Percentiles rank a stretch among this genome's conserved stretches.
Conservation (phyloP, 371 early-diverging fungal species). For the Rhizopus arrhizus region DNA sequence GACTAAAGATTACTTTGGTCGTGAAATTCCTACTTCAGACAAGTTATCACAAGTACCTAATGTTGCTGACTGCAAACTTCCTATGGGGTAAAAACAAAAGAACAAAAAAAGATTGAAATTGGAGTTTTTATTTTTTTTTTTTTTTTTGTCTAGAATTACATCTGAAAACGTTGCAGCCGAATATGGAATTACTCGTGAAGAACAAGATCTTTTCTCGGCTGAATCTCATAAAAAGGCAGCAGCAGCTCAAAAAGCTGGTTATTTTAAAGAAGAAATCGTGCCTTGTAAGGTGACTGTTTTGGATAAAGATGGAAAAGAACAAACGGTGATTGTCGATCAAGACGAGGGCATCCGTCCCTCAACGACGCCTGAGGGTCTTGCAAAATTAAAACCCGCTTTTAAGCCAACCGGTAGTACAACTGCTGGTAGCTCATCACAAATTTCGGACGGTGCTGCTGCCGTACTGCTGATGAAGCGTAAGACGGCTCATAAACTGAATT, state of each 20-base stretch:
- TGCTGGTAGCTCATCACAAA: constrained; percentile 98
- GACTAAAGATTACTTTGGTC: constrained; percentile 81
- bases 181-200: constrained; percentile 77
- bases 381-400: constrained; percentile 93
- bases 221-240: constrained; percentile 81
- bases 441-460: constrained; percentile 98
- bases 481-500: constrained; percentile 85
- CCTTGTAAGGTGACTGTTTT: constrained; percentile 80
- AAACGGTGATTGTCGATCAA: constrained; percentile 61
- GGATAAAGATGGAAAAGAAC: constrained; percentile 70
- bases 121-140: neutral
- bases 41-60: constrained; percentile 60
- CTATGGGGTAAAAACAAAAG: constrained; percentile 72
- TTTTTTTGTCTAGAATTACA: constrained; percentile 62
- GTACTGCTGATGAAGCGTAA: constrained; percentile 94
- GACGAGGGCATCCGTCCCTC: constrained; percentile 95
- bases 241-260: constrained; percentile 87
- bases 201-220: constrained; percentile 91
- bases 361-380: constrained; percentile 77
- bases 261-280: constrained; percentile 92
- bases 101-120: neutral
- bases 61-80: constrained; percentile 82
- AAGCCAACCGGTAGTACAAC: constrained; percentile 80
- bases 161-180: constrained; percentile 96
- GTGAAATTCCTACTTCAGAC: constrained; percentile 73